Base-by-base conservation (phyloP, 108 stramenopile species). In the Skeletonema menzelii region DNA sequence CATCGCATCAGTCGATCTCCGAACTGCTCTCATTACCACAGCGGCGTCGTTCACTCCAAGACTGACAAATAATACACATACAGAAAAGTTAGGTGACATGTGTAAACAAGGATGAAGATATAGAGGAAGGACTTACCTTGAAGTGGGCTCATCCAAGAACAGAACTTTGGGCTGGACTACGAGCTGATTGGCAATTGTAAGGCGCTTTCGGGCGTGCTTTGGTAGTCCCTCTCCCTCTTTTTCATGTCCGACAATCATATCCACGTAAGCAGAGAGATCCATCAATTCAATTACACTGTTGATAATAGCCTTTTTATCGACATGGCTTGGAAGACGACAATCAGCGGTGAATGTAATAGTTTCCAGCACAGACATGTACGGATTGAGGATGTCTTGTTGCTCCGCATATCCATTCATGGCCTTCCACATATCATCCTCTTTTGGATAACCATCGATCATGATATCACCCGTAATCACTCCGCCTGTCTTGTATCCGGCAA, bases 401-500 rank as follows among this genome's bases (percentile, higher is more conserved):
- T 80, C 70, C 27, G 71, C 79, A 22, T 80, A 80, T 8, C 73
- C 79, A 64, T n/a, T 49, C 3, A 80, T 59, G 22, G 17, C 38
- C 60, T 75, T 80, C 73, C 73, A 75, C 5, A 42, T 80, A 8
- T 62, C 27, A 2, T 28, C 59, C 15, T 73, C 56, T 69, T 88
- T 86, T 10, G 79, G 68, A 26, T 46, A 59, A 19, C 91, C 88
- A 67, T 90, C 87, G 38, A 91, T 68, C 26, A 61, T 59, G 30
- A 92, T 88, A n/a, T 90, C 87, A 2, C 91, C 89, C 3, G 64
- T 72, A 49, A 88, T 62, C 15, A 32, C 59, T 8, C 89, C 89
- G 3, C 86, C 86, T 31, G 89, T 88, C 59, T 90, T 90, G 61
- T 89, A 88, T 11, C 91, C 91, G 3, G 89, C 88, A 13, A 90